Evolutionary conservation across 345 rosid species (phyloP).

Genomic region (Aquilaria yunnanensis): DNA sequence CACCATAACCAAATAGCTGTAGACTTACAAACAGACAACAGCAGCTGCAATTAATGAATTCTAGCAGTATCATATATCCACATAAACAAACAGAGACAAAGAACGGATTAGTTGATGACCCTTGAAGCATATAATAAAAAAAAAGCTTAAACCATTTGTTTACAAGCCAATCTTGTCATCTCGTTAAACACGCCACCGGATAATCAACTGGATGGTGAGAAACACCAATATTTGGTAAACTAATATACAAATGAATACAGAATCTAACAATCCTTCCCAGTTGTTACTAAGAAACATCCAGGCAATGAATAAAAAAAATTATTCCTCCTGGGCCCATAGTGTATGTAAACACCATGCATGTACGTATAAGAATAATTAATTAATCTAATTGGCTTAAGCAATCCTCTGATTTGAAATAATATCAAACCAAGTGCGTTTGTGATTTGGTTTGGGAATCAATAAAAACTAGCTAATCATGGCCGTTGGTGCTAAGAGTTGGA

Average conservation of each 20-base stretch:
- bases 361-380: constrained; percentile 18
- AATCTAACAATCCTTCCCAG: constrained; percentile 6
- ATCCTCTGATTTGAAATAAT: constrained; percentile 12
- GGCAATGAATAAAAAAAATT: constrained; percentile 14
- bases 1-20: constrained; percentile 17
- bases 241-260: constrained; percentile 2
- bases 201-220: constrained; percentile 7
- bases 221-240: background rate
- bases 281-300: constrained; percentile 15
- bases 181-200: constrained; percentile 10
- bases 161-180: constrained; percentile 4
- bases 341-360: constrained; percentile 21
- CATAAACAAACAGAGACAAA: background rate
- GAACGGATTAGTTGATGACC: constrained; percentile 6
- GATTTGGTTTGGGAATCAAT: too few species aligned
- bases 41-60: constrained; percentile 33
- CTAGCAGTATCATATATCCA: constrained; percentile 18
- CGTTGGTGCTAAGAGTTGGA: too few species aligned
- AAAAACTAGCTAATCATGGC: too few species aligned
- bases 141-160: background rate
- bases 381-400: constrained; percentile 11
- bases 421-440: constrained; percentile 1
- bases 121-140: background rate
- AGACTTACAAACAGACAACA: constrained; percentile 32
- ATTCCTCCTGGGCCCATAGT: constrained; percentile 22